Conservation (phyloP, 2,329 filamentous ascomycete genomes). For the Alternaria conjuncta region DNA sequence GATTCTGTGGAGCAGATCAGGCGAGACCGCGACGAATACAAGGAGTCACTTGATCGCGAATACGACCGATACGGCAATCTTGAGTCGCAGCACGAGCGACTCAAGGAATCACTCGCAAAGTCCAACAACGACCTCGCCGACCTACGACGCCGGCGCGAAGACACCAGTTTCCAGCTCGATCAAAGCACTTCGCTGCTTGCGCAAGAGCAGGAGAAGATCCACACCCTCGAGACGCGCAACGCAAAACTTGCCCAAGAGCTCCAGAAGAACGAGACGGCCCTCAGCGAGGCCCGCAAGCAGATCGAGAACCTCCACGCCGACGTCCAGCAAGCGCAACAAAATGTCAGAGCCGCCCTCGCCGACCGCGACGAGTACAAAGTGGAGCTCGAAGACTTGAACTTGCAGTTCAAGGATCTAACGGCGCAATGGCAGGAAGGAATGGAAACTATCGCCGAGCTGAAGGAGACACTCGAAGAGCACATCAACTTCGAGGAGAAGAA, state of each 20-base stretch:
- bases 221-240: conserved; percentile 3
- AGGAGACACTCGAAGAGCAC: conserved; percentile 4
- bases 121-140: neutral
- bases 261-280: neutral
- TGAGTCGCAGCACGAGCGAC: neutral
- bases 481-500: conserved; percentile 1
- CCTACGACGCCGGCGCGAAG: neutral
- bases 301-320: neutral
- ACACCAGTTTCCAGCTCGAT: neutral
- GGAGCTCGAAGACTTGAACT: conserved; percentile 2
- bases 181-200: neutral
- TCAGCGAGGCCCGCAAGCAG: neutral
- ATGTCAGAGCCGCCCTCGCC: neutral
- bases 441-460: conserved; percentile 11
- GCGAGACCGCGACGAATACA: neutral
- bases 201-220: neutral
- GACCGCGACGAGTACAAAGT: conserved; percentile 3
- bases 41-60: neutral
- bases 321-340: neutral
- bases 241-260: neutral
- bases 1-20: neutral
- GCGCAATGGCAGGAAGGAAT: conserved; percentile 15
- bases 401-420: conserved; percentile 18
- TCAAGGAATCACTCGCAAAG: neutral
- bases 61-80: conserved; percentile 1